Conservation (phyloP, 495 filamentous ascomycete genomes). For the Niebla homalea region DNA sequence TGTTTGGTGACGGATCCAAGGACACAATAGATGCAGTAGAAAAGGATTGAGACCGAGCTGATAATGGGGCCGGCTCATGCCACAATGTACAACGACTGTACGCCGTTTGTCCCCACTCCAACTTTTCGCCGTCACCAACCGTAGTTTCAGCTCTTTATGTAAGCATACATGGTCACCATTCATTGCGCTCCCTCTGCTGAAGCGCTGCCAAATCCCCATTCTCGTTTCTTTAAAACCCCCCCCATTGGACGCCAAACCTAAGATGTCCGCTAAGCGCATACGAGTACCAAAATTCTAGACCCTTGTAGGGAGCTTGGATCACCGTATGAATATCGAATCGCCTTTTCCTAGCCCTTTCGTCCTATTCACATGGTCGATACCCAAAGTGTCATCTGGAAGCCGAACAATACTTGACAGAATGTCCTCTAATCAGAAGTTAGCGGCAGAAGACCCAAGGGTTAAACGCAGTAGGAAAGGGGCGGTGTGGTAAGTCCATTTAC, state of each 20-base stretch:
- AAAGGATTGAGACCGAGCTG: slow-evolving; percentile 1
- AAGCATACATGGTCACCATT: too few relatives aligned
- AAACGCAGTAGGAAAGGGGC: background rate
- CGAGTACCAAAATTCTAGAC: background rate
- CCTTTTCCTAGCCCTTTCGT: slow-evolving; percentile 42
- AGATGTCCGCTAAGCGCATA: slow-evolving; percentile 7
- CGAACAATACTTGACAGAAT: slow-evolving; percentile 60
- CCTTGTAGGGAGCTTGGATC: background rate
- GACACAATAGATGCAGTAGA: background rate
- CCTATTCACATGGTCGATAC: slow-evolving; percentile 83
- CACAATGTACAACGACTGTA: too few relatives aligned
- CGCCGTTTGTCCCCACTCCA: too few relatives aligned
- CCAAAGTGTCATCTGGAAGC: slow-evolving; percentile 64
- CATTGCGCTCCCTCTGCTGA: too few relatives aligned
- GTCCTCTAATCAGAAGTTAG: slow-evolving; percentile 48
- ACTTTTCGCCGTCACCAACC: too few relatives aligned
- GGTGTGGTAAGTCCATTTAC: slow-evolving; percentile 35
- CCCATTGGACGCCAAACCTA: background rate
- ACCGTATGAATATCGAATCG: slow-evolving; percentile 57
- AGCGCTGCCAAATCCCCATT: too few relatives aligned
- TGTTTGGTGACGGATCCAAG: slow-evolving; percentile 51
- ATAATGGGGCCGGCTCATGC: background rate
- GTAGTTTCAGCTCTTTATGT: too few relatives aligned
- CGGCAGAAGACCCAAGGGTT: background rate
- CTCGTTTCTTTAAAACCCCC: too few relatives aligned